A percentile compares a stretch with the other conserved stretches of the same genome.
These are phyloP conservation scores for Scedosporium dehoogii DNA, from an alignment of 2,329 filamentous ascomycete genomes.

Conservation along the genomic window DNA sequence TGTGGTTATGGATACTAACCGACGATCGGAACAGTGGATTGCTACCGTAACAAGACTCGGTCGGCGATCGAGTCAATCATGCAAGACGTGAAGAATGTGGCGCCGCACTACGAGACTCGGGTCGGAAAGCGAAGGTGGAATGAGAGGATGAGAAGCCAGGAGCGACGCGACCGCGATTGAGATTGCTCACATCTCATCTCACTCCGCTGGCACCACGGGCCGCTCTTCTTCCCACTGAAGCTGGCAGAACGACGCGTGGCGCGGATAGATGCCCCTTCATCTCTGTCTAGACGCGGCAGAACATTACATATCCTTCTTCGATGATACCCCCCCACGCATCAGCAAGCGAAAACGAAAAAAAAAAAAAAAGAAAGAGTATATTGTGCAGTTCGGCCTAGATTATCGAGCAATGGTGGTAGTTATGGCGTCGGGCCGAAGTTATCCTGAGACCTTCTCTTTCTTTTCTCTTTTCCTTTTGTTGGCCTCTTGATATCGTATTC, in stretches of 20 bases:
- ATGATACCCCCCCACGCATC: neutral
- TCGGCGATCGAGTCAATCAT: constrained; percentile 69
- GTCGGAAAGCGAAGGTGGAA: constrained; percentile 72
- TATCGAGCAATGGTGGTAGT: neutral
- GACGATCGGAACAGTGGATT: constrained; percentile 58
- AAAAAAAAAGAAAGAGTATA: neutral
- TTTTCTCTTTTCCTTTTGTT: neutral
- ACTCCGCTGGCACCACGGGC: neutral
- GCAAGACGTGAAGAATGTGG: constrained; percentile 62
- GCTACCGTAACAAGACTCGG: constrained; percentile 86
- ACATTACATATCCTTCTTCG: neutral
- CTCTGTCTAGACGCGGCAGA: neutral
- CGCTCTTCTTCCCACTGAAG: no score
- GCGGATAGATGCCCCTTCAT: no score
- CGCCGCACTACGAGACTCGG: constrained; percentile 82
- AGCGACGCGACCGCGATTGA: constrained; percentile 16
- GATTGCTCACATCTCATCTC: neutral
- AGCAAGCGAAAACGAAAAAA: neutral
- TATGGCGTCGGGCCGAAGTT: no score
- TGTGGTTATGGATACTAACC: neutral
- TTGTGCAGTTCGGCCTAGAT: neutral
- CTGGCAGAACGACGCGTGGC: no score
- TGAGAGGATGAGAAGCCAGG: constrained; percentile 37
- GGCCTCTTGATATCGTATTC: neutral
- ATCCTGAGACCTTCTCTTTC: neutral